Evolutionary conservation across 73 alveolate genomes (phyloP).

Genomic region (Halteria grandinella): DNA sequence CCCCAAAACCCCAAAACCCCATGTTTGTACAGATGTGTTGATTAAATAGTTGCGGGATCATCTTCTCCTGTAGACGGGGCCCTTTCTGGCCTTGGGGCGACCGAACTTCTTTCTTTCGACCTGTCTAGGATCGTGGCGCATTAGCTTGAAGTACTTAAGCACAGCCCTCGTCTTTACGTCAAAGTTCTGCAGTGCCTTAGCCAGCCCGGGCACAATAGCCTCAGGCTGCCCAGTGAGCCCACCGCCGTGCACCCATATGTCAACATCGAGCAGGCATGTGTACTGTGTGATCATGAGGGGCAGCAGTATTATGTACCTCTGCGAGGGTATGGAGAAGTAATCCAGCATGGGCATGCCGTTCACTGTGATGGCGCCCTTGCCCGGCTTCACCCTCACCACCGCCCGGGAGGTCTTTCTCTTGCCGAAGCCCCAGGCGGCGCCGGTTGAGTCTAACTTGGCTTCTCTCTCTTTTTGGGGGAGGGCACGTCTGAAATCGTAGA

Average conservation of each 20-base stretch:
- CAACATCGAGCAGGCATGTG: conserved; percentile 61
- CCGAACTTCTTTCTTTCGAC: conserved; percentile 78
- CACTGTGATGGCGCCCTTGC: conserved; percentile 66
- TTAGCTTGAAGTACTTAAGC: conserved; percentile 22
- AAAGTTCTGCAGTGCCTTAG: conserved; percentile 62
- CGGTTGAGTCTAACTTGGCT: conserved; percentile 26
- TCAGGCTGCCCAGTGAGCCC: conserved; percentile 68
- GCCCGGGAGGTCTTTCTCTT: conserved; percentile 70
- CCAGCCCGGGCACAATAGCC: conserved; percentile 71
- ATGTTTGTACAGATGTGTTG: too few relatives aligned
- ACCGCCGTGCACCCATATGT: conserved; percentile 71
- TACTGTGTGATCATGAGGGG: conserved; percentile 64
- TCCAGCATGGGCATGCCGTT: conserved; percentile 62
- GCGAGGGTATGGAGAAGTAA: conserved; percentile 54
- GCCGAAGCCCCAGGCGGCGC: conserved; percentile 70
- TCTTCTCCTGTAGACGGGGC: conserved; percentile 73
- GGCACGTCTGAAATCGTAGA: conserved; percentile 43
- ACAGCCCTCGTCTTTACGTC: conserved; percentile 46
- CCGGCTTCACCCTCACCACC: conserved; percentile 66
- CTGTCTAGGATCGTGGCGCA: conserved; percentile 66
- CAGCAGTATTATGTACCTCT: conserved; percentile 57
- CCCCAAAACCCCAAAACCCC: too few relatives aligned
- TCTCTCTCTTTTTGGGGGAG: conserved; percentile 21
- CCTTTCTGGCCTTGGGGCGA: conserved; percentile 75
- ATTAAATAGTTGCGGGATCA: too few relatives aligned